Base-by-base conservation (phyloP, 352 stramenopile genomes). In the Phytopythium vexans region DNA sequence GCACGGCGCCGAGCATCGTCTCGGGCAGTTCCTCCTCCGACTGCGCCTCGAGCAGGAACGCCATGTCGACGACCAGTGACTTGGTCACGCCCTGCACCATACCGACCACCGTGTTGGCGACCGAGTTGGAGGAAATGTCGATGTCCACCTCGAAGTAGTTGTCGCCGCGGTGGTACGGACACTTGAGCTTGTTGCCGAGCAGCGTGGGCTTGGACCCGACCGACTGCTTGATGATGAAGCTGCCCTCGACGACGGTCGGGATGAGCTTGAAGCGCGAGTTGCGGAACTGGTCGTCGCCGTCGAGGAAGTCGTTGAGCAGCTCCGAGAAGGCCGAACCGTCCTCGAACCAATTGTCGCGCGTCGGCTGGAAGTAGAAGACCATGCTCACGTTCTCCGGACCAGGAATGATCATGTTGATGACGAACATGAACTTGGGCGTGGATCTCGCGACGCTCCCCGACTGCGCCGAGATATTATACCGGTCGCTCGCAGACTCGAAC, bases 221-320 rank as follows among this genome's bases (percentile, higher is more conserved):
- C 31, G 92, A 86, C 58, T 97, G 92, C 43, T 95, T 88, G 38
- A 99, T 97, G 50, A 99, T 93, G 62, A 98, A 99, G 71, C 97
- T 98, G 9, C 96, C 96, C 62, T 99, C 93, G 5, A 98, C 88
- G 54, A 99, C 78, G 7, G 86, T 95, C 27, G 97, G 97, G 62
- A 99, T 98, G 47, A 99, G 72, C 77, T 99, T 99, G 76, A 99
- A 99, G 11, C 95, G 94, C 43, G 88, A 93, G 68, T 99, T 97
- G 32, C 96, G 88, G 65, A 98, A 98, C 46, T 77, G 63, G 67
- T 99, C 95, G 62, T 96, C 89, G 48, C 93, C 95, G 69, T 98
- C 97, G 31, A 97, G 79, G 31, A 98, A 97, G 54, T 92, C 82
- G 50, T 93, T 92, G 15, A 95, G 66, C 43, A 97, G 67, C 51